Evolutionary conservation across 2,329 filamentous ascomycete species (phyloP).

Genomic region (Paradendryphiella salina): DNA sequence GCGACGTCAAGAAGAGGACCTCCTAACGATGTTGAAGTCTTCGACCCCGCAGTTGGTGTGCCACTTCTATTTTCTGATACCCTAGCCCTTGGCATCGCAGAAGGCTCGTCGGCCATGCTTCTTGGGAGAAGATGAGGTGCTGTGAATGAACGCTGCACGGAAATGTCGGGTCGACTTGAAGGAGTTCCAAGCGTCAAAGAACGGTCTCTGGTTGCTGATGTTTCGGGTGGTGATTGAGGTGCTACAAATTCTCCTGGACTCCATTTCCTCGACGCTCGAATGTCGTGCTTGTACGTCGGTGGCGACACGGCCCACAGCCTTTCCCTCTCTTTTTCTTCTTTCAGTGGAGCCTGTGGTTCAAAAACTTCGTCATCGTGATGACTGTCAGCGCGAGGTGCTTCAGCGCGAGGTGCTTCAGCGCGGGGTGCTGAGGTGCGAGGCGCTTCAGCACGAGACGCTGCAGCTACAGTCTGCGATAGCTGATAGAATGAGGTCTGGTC

Average conservation of each 20-base stretch:
- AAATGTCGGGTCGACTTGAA: constrained; percentile 16
- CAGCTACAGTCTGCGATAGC: constrained; percentile 30
- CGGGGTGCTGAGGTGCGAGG: constrained; percentile 16
- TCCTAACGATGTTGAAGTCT: constrained; percentile 2
- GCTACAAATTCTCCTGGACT: constrained; percentile 18
- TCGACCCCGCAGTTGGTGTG: constrained; percentile 8
- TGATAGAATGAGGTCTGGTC: constrained; percentile 45
- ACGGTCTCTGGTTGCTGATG: constrained; percentile 19
- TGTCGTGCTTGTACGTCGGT: constrained; percentile 36
- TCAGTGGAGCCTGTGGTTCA: constrained; percentile 19
- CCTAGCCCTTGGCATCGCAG: constrained; percentile 24
- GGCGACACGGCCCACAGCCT: constrained; percentile 28
- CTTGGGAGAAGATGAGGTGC: constrained; percentile 27
- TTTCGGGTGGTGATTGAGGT: constrained; percentile 15
- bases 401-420: constrained; percentile 34
- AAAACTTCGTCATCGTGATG: constrained; percentile 37
- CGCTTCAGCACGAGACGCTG: neutral
- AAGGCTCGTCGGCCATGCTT: constrained; percentile 3
- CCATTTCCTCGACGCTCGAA: constrained; percentile 37
- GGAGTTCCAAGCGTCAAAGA: constrained; percentile 26
- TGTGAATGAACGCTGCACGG: constrained; percentile 21
- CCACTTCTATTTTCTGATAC: constrained; percentile 18
- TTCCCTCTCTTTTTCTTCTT: constrained; percentile 24
- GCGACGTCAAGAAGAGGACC: constrained; percentile 66
- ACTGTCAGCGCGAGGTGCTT: constrained; percentile 37